These are phyloP conservation scores for Trichoderma arundinaceum DNA, from an alignment of 2,329 filamentous ascomycete genomes.

Conservation along the genomic window DNA sequence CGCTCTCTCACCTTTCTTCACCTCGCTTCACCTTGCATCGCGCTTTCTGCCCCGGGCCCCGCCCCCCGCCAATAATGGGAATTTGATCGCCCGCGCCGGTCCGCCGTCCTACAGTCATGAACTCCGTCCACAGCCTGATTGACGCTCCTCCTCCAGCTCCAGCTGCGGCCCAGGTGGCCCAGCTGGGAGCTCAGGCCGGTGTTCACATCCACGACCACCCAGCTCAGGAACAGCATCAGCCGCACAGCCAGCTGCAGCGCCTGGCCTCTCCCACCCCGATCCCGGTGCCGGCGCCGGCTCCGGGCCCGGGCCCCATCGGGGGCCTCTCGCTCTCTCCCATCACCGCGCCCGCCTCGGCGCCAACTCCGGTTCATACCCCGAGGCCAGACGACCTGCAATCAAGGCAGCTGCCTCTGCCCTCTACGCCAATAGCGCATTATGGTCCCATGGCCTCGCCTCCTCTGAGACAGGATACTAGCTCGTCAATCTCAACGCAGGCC, in stretches of 20 bases:
- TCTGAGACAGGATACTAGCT: slow-evolving; percentile 56
- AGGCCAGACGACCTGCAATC: slow-evolving; percentile 29
- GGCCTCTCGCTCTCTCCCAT: slow-evolving; percentile 30
- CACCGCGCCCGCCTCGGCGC: slow-evolving; percentile 31
- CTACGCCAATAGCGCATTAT: slow-evolving; percentile 33
- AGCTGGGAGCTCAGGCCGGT: slow-evolving; percentile 26
- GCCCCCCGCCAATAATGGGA: slow-evolving; percentile 32
- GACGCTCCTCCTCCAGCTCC: slow-evolving; percentile 39
- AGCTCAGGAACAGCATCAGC: slow-evolving; percentile 24
- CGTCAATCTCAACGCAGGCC: slow-evolving; percentile 59
- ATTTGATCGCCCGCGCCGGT: slow-evolving; percentile 31
- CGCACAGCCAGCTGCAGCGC: slow-evolving; percentile 23
- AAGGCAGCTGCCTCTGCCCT: slow-evolving; percentile 28
- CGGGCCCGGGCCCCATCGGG: slow-evolving; percentile 32
- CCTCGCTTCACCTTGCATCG: slow-evolving; percentile 29
- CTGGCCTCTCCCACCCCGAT: slow-evolving; percentile 28
- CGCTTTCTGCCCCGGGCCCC: slow-evolving; percentile 28
- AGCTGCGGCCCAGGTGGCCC: slow-evolving; percentile 30
- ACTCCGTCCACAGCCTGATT: slow-evolving; percentile 48
- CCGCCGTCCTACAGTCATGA: slow-evolving; percentile 42
- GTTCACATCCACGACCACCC: slow-evolving; percentile 29
- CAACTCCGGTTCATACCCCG: slow-evolving; percentile 31
- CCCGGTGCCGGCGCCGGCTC: slow-evolving; percentile 20
- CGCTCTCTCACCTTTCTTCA: slow-evolving; percentile 31
- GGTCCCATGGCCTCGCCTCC: slow-evolving; percentile 42